Conservation (phyloP, 352 stramenopile genomes). For the Aphanomyces astaci region DNA sequence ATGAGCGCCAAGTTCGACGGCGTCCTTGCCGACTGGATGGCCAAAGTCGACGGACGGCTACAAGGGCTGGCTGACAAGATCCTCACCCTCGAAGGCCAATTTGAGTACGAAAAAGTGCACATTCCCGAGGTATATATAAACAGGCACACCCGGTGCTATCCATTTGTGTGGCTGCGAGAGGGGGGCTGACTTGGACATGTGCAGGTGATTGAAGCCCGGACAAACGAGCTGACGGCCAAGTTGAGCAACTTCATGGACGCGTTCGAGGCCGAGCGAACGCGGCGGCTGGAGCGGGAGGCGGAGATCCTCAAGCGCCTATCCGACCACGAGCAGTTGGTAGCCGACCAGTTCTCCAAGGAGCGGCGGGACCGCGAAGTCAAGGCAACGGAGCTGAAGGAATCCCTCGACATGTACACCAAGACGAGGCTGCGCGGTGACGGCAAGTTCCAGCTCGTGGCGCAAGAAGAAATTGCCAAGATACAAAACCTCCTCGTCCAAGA, state of each 20-base stretch:
- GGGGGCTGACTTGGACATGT: not conserved
- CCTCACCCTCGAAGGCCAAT: slow-evolving; percentile 60
- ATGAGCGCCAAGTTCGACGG: slow-evolving; percentile 78
- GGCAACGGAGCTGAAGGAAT: slow-evolving; percentile 61
- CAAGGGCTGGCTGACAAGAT: slow-evolving; percentile 70
- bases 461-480: slow-evolving; percentile 68
- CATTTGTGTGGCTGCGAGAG: too few species aligned
- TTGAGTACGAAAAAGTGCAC: slow-evolving; percentile 80
- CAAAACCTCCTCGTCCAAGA: slow-evolving; percentile 67
- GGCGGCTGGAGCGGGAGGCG: slow-evolving; percentile 78
- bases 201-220: slow-evolving; percentile 81
- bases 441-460: slow-evolving; percentile 58
- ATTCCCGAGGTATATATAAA: slow-evolving; percentile 68
- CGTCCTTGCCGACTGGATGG: slow-evolving; percentile 67
- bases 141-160: too few species aligned
- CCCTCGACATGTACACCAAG: slow-evolving; percentile 56
- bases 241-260: slow-evolving; percentile 83
- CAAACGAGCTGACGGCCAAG: slow-evolving; percentile 83
- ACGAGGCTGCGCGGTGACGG: slow-evolving; percentile 68
- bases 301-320: slow-evolving; percentile 87
- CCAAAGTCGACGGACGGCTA: slow-evolving; percentile 62
- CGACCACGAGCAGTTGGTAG: slow-evolving; percentile 63
- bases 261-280: slow-evolving; percentile 79
- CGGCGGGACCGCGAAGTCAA: slow-evolving; percentile 51
- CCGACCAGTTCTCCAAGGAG: slow-evolving; percentile 22